Percentiles rank a stretch among this genome's conserved stretches.
Conservation (phyloP, 169 alveolate genomes). For the Ophryocystis elektroscirrha region DNA sequence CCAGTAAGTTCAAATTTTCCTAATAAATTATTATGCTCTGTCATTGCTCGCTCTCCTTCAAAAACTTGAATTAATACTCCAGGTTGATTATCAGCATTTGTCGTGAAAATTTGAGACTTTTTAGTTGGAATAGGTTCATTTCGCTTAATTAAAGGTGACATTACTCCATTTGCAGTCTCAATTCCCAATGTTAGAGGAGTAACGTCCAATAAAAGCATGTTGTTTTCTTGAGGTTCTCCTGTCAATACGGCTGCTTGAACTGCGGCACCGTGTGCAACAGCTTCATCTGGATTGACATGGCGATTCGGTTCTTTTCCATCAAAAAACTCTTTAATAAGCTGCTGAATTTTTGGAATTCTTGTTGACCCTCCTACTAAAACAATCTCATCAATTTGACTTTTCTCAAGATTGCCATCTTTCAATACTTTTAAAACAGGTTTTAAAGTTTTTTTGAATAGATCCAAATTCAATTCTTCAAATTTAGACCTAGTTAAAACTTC, state of each 20-base stretch:
- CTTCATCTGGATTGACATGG: constrained; percentile 79
- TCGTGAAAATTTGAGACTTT: constrained; percentile 74
- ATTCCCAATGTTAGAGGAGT: constrained; percentile 82
- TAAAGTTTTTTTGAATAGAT: constrained; percentile 55
- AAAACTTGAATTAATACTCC: constrained; percentile 75
- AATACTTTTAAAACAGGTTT: constrained; percentile 62
- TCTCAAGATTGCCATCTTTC: constrained; percentile 54
- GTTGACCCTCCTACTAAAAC: constrained; percentile 86
- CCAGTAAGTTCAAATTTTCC: constrained; percentile 82
- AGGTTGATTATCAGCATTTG: constrained; percentile 76
- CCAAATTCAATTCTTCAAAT: constrained; percentile 65
- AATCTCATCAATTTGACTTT: constrained; percentile 70
- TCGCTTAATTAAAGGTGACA: constrained; percentile 71
- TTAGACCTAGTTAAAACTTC: constrained; percentile 68
- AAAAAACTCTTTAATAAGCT: constrained; percentile 66
- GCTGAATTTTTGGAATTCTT: constrained; percentile 72
- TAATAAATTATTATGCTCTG: constrained; percentile 72
- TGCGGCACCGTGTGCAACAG: constrained; percentile 80
- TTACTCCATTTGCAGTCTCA: constrained; percentile 85
- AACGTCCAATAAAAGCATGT: constrained; percentile 64
- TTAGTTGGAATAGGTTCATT: constrained; percentile 81
- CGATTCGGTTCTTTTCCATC: constrained; percentile 70
- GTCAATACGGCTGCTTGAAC: constrained; percentile 72
- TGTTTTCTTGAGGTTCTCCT: constrained; percentile 64
- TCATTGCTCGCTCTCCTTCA: constrained; percentile 89